These are phyloP conservation scores for Phylloporus rhodoxanthus DNA, from an alignment of 768 basidiomycete genomes.

Conservation along the genomic window DNA sequence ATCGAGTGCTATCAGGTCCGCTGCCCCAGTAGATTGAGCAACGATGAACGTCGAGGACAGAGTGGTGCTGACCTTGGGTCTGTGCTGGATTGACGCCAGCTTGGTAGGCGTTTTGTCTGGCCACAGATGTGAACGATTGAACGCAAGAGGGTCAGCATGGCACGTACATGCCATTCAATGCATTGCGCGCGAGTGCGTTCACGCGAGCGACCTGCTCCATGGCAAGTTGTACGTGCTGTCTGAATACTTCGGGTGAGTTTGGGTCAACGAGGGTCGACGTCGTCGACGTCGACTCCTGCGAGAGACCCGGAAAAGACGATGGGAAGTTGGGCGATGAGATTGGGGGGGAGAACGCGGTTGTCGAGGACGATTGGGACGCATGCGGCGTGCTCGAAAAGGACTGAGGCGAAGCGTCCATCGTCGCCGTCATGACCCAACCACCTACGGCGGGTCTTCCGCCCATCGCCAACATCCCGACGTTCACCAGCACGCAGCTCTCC, in stretches of 20 bases:
- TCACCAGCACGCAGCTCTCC: constrained; percentile 34
- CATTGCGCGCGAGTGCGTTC: constrained; percentile 43
- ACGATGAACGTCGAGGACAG: not conserved
- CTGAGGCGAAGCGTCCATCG: constrained; percentile 13
- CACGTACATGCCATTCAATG: constrained; percentile 50
- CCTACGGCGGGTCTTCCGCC: constrained; percentile 55
- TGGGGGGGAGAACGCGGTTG: constrained; percentile 16
- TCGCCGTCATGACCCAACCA: constrained; percentile 18
- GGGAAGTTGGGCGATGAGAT: constrained; percentile 1
- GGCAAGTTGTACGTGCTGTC: constrained; percentile 46
- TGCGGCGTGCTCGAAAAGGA: not conserved
- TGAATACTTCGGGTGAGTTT: constrained; percentile 59
- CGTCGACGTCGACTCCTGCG: constrained; percentile 21
- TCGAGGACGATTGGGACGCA: constrained; percentile 15
- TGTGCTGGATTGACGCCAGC: constrained; percentile 47
- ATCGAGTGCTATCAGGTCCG: constrained; percentile 46
- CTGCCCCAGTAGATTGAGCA: constrained; percentile 24
- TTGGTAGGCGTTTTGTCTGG: constrained; percentile 59
- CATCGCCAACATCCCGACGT: constrained; percentile 39
- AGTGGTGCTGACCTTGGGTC: constrained; percentile 42
- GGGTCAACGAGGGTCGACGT: constrained; percentile 35
- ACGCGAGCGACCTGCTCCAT: constrained; percentile 46
- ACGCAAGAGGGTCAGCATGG: not conserved
- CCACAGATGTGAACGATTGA: not conserved
- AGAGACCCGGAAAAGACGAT: constrained; percentile 18